Percentiles rank a stretch among this genome's conserved stretches.
Conservation (phyloP, 768 basidiomycete species). For the Chlorophyllum brunneum region DNA sequence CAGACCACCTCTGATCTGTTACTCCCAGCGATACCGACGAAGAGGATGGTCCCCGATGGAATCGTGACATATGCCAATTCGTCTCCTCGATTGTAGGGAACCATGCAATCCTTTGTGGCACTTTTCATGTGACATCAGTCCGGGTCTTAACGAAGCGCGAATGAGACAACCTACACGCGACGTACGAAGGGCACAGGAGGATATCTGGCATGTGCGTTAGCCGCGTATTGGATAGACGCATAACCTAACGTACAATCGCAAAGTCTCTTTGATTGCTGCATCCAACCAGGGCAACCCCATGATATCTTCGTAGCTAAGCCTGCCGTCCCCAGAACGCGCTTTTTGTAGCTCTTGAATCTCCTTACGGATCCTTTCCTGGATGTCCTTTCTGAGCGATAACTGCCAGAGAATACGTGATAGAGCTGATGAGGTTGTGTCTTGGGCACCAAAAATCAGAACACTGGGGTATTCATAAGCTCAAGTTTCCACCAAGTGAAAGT, state of each 20-base stretch:
- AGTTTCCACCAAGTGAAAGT: background rate
- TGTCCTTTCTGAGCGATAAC: constrained; percentile 31
- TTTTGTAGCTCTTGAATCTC: constrained; percentile 29
- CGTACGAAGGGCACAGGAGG: constrained; percentile 45
- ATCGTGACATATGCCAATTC: constrained; percentile 32
- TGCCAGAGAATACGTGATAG: constrained; percentile 39
- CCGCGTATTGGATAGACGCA: background rate
- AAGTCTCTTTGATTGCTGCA: constrained; percentile 44
- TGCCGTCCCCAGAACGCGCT: constrained; percentile 13
- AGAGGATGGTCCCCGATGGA: constrained; percentile 44
- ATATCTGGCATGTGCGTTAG: constrained; percentile 24
- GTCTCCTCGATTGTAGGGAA: constrained; percentile 36
- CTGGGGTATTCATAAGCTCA: constrained; percentile 19
- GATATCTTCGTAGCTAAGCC: constrained; percentile 33
- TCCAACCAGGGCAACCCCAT: constrained; percentile 37
- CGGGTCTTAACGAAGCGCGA: background rate
- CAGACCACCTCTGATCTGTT: constrained; percentile 48
- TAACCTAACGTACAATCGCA: constrained; percentile 33
- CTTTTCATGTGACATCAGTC: constrained; percentile 20
- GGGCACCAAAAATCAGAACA: constrained; percentile 46
- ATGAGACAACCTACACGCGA: constrained; percentile 35
- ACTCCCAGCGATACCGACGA: constrained; percentile 42
- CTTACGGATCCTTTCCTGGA: constrained; percentile 33
- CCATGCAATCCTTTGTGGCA: constrained; percentile 36
- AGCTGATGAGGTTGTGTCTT: constrained; percentile 45